Evolutionary conservation across 495 filamentous ascomycete genomes (phyloP).

Genomic region (Penicillium maclennaniae): DNA sequence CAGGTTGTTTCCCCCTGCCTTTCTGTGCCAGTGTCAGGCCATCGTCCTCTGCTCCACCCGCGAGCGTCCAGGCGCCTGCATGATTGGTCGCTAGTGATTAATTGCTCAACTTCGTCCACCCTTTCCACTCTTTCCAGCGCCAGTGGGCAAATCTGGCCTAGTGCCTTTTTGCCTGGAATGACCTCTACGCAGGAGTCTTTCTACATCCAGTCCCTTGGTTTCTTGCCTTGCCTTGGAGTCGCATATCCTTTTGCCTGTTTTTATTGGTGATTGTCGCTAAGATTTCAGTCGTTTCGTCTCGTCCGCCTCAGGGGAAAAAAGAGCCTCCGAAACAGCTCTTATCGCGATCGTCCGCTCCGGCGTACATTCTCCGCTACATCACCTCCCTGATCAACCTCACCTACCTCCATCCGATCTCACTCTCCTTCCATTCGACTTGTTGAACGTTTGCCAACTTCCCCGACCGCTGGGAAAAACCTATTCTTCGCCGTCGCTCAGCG

Average conservation of each 20-base stretch:
- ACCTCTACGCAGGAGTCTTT: not conserved
- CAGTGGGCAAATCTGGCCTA: slow-evolving; percentile 11
- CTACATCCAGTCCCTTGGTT: not conserved
- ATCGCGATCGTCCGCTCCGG: slow-evolving; percentile 16
- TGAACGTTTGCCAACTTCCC: slow-evolving; percentile 22
- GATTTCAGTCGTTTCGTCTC: slow-evolving; percentile 3
- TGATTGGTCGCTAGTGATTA: slow-evolving; percentile 28
- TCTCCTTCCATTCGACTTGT: slow-evolving; percentile 1
- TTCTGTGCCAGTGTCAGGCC: slow-evolving; percentile 31
- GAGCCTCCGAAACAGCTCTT: slow-evolving; percentile 27
- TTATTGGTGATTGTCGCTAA: slow-evolving; percentile 16
- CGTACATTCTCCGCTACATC: not conserved
- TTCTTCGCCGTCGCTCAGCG: slow-evolving; percentile 47
- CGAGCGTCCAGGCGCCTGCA: slow-evolving; percentile 30
- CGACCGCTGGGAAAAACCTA: slow-evolving; percentile 44
- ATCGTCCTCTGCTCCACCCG: slow-evolving; percentile 35
- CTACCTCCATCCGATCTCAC: not conserved
- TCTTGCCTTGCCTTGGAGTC: not conserved
- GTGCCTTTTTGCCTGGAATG: slow-evolving; percentile 14
- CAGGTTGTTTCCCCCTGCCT: slow-evolving; percentile 22
- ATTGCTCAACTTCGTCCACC: slow-evolving; percentile 17
- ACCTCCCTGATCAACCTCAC: slow-evolving; percentile 11
- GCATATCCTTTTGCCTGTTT: slow-evolving; percentile 3
- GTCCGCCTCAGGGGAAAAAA: slow-evolving; percentile 14
- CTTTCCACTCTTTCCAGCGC: slow-evolving; percentile 16